A percentile compares a stretch with the other conserved stretches of the same genome.
Evolutionary conservation across 176 grass and related monocot species (phyloP).

Genomic region (Bromus sterilis): DNA sequence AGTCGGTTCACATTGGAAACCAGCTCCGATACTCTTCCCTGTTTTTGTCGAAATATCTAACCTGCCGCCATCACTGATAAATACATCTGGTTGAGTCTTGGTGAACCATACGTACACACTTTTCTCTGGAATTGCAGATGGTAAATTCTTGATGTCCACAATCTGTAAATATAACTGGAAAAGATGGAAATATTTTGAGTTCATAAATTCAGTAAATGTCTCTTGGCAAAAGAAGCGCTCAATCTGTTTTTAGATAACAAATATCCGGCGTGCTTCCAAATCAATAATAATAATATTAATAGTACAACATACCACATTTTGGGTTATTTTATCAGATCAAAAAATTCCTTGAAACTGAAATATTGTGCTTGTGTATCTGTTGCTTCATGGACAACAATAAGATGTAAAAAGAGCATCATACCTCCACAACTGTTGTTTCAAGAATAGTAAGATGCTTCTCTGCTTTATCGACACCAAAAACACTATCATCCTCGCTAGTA

Average conservation of each 20-base stretch:
- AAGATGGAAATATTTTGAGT: conserved; percentile 11
- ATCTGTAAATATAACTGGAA: conserved; percentile 81
- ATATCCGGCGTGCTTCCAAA: neutral
- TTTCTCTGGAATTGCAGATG: conserved; percentile 39
- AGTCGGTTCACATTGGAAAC: conserved; percentile 72
- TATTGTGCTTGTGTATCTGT: neutral
- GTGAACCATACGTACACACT: conserved; percentile 56
- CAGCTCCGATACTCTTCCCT: conserved; percentile 41
- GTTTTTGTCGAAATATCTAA: conserved; percentile 50
- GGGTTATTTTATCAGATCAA: neutral
- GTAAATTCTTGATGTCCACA: conserved; percentile 74
- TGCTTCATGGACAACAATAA: neutral
- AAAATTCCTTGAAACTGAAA: neutral
- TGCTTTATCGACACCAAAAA: neutral
- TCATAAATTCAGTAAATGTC: neutral
- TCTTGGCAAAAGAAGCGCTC: neutral
- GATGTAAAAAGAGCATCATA: conserved; percentile 23
- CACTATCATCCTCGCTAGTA: neutral
- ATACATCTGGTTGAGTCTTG: conserved; percentile 66
- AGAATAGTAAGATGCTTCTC: conserved; percentile 35
- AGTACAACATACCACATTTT: neutral
- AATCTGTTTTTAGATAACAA: neutral
- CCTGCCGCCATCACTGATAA: conserved; percentile 48
- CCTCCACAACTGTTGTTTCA: conserved; percentile 44
- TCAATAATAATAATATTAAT: neutral